These are phyloP conservation scores for Cordyceps cateniannulata DNA, from an alignment of 2,329 filamentous ascomycete species.

Conservation along the genomic window DNA sequence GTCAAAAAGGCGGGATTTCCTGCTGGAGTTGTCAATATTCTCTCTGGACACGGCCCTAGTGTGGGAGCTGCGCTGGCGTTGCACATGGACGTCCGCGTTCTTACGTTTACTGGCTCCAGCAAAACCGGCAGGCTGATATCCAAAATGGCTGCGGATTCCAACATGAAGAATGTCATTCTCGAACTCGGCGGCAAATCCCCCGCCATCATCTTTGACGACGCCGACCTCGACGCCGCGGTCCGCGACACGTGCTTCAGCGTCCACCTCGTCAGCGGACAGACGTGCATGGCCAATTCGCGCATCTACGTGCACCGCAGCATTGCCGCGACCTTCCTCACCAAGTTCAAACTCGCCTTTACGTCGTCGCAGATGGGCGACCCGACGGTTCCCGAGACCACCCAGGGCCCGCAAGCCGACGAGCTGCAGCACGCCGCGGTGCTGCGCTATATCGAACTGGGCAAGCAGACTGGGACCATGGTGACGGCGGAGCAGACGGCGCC, in stretches of 20 bases:
- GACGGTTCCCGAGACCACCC: conserved; percentile 23
- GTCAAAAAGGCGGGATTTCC: conserved; percentile 19
- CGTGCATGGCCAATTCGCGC: conserved; percentile 53
- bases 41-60: conserved; percentile 11
- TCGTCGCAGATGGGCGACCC: conserved; percentile 34
- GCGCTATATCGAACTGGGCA: conserved; percentile 39
- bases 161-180: conserved; percentile 50
- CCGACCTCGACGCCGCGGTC: conserved; percentile 56
- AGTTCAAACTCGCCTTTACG: conserved; percentile 44
- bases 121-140: conserved; percentile 61
- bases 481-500: not conserved
- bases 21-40: conserved; percentile 15
- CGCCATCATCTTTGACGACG: conserved; percentile 53
- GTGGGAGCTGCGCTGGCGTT: conserved; percentile 8
- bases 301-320: conserved; percentile 50
- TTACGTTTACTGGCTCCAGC: conserved; percentile 43
- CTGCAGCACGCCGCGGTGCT: conserved; percentile 42
- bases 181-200: conserved; percentile 53
- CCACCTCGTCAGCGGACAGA: conserved; percentile 49
- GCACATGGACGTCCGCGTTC: conserved; percentile 14
- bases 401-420: conserved; percentile 45
- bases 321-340: conserved; percentile 50
- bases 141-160: conserved; percentile 54
- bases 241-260: conserved; percentile 42
- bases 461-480: conserved; percentile 26